A percentile compares a stretch with the other conserved stretches of the same genome.
These are phyloP conservation scores for Ascochyta rabiei DNA, from an alignment of 2,329 filamentous ascomycete species.

Conservation along the genomic window DNA sequence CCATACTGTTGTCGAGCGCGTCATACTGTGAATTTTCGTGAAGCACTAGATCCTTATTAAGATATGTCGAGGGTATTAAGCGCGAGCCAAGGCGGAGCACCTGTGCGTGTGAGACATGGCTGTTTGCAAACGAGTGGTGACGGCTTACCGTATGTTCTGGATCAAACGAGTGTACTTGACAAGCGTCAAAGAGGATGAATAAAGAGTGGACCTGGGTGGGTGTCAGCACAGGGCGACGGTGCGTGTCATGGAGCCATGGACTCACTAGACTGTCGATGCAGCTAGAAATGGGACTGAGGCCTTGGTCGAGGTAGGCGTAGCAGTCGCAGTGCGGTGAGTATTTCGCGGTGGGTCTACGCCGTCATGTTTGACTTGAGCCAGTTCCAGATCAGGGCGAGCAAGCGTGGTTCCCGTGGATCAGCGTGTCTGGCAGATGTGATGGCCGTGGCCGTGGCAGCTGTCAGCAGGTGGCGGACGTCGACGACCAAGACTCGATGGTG, in stretches of 20 bases:
- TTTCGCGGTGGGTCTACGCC: conserved; percentile 36
- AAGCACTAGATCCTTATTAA: conserved; percentile 35
- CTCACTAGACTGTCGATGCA: conserved; percentile 47
- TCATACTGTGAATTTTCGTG: conserved; percentile 50
- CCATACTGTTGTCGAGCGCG: conserved; percentile 54
- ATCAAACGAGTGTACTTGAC: conserved; percentile 61
- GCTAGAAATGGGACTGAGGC: conserved; percentile 38
- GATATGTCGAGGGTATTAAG: conserved; percentile 30
- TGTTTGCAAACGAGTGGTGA: background rate
- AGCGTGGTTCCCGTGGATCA: conserved; percentile 27
- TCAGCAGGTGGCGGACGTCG: conserved; percentile 21
- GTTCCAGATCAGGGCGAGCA: conserved; percentile 26
- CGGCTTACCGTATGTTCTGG: conserved; percentile 46
- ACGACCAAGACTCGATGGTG: conserved; percentile 18
- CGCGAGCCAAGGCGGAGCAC: conserved; percentile 24
- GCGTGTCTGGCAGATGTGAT: conserved; percentile 25
- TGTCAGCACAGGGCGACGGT: conserved; percentile 21
- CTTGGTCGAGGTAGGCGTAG: conserved; percentile 30
- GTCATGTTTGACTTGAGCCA: conserved; percentile 42
- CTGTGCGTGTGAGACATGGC: conserved; percentile 20
- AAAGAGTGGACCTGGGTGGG: conserved; percentile 46
- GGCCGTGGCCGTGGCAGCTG: too few species aligned
- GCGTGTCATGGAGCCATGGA: conserved; percentile 5
- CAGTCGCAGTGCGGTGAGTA: conserved; percentile 31
- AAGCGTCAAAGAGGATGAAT: conserved; percentile 45